Conservation (phyloP, 805 yeast species). For the Spencermartinsiella europaea region DNA sequence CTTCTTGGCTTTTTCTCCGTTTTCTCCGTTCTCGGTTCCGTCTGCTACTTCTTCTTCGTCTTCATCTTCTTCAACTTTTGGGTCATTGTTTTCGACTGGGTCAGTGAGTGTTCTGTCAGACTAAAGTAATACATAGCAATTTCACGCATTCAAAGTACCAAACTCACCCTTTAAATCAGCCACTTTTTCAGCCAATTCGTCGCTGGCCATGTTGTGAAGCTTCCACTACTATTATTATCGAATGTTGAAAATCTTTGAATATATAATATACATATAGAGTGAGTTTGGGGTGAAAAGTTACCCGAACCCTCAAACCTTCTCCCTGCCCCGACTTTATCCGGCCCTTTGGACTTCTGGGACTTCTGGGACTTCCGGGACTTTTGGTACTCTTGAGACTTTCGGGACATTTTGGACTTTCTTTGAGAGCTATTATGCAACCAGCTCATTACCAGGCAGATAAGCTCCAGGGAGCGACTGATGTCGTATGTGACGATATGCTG, state of each 20-base stretch:
- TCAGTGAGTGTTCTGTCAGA: background rate
- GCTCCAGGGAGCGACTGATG: conserved; percentile 23
- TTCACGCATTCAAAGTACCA: background rate
- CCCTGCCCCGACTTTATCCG: no score
- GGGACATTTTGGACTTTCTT: no score
- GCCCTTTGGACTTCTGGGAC: no score
- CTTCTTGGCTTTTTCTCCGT: conserved; percentile 40
- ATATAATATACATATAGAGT: background rate
- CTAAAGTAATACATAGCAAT: conserved; percentile 1
- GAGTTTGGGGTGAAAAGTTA: background rate
- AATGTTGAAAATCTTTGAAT: no score
- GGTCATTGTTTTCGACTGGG: background rate
- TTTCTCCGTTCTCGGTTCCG: conserved; percentile 24
- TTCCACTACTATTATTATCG: no score
- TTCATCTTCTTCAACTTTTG: conserved; percentile 18
- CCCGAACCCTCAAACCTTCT: background rate
- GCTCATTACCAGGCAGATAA: conserved; percentile 24
- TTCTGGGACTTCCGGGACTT: no score
- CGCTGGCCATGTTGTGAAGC: background rate
- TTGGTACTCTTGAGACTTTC: no score
- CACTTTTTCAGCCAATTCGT: conserved; percentile 8
- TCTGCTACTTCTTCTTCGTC: conserved; percentile 33
- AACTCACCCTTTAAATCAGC: conserved; percentile 12
- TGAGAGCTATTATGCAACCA: conserved; percentile 16
- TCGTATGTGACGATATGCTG: conserved; percentile 12